Evolutionary conservation across 805 yeast species (phyloP).

Genomic region (Wickerhamomyces bovis): DNA sequence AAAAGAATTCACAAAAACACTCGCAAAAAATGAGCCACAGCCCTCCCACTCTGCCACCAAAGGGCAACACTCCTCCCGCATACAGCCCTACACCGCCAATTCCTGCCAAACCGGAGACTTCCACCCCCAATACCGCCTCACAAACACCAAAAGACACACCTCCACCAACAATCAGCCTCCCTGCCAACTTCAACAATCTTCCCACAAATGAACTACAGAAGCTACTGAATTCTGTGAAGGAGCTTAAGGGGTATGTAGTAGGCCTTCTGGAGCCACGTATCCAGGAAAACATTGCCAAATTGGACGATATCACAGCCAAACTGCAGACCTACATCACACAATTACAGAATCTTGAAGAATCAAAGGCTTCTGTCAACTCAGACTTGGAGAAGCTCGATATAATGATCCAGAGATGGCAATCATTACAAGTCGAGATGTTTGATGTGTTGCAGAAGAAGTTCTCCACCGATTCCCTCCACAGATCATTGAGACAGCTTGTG

Average conservation of each 20-base stretch:
- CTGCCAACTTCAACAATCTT: conserved; percentile 15
- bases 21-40: background rate
- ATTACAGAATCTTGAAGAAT: conserved; percentile 23
- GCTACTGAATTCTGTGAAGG: conserved; percentile 15
- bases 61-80: conserved; percentile 1
- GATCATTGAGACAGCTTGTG: conserved; percentile 24
- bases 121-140: background rate
- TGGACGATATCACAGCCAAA: conserved; percentile 21
- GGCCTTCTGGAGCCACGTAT: conserved; percentile 19
- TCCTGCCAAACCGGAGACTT: background rate
- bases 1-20: no score
- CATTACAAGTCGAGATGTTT: conserved; percentile 29
- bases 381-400: conserved; percentile 4
- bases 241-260: conserved; percentile 25
- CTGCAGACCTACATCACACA: conserved; percentile 24
- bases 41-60: conserved; percentile 16
- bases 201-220: conserved; percentile 20
- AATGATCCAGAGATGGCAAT: conserved; percentile 29
- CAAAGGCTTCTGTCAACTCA: conserved; percentile 20
- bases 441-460: conserved; percentile 27
- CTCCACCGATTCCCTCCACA: conserved; percentile 29
- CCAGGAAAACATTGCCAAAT: conserved; percentile 16
- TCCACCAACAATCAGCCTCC: conserved; percentile 12
- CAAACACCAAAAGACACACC: background rate
- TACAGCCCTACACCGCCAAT: background rate